Evolutionary conservation across 192 early-diverging fungal species (phyloP).

Genomic region (Coemansia interrupta): DNA sequence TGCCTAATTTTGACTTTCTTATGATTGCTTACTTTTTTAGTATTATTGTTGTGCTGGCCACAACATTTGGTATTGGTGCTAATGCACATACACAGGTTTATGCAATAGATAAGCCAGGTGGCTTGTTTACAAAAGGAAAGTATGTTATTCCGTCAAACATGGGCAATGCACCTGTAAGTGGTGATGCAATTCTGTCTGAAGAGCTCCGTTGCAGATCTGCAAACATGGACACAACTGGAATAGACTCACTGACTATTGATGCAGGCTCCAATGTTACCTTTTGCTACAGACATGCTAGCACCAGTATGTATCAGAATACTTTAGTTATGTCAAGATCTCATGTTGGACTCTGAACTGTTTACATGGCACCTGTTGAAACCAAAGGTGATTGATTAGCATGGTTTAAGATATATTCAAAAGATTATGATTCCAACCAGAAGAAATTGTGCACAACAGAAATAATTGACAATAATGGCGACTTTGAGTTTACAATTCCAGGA

Average conservation of each 20-base stretch:
- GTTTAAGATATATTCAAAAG: constrained; percentile 40
- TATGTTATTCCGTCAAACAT: constrained; percentile 3
- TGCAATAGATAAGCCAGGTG: background rate
- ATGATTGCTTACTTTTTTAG: too few relatives aligned
- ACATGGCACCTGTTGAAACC: constrained; percentile 20
- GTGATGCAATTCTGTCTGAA: background rate
- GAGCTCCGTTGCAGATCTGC: background rate
- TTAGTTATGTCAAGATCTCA: constrained; percentile 12
- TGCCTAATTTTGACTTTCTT: too few relatives aligned
- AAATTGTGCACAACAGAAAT: constrained; percentile 28
- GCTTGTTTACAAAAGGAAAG: background rate
- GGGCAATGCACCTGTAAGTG: background rate
- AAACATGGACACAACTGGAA: background rate
- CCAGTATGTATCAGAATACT: background rate
- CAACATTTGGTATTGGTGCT: background rate
- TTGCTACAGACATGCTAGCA: background rate
- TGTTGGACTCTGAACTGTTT: constrained; percentile 20
- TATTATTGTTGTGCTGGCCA: constrained; percentile 7
- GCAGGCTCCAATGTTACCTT: background rate
- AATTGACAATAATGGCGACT: constrained; percentile 17
- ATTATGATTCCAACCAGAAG: constrained; percentile 17
- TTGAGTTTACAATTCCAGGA: constrained; percentile 21
- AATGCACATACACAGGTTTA: constrained; percentile 1
- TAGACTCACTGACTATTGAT: background rate
- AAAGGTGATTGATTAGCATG: constrained; percentile 24